Conservation (phyloP, 768 basidiomycete species). For the Rhodotorula taiwanensis region DNA sequence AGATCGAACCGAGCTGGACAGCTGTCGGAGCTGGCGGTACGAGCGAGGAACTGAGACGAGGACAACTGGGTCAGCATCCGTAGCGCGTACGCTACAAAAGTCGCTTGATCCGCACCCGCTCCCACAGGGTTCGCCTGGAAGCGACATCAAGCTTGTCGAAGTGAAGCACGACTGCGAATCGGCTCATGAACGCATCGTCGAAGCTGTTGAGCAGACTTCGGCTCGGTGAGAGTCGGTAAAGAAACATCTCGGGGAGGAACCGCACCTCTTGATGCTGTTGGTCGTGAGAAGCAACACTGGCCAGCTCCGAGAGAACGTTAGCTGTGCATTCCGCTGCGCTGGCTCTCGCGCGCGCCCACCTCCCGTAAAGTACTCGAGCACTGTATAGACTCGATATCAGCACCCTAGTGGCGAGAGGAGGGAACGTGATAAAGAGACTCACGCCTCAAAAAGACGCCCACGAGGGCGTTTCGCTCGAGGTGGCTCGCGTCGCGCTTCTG, state of each 20-base stretch:
- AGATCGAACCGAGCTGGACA: constrained; percentile 1
- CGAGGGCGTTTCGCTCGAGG: constrained; percentile 10
- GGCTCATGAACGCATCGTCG: constrained; percentile 31
- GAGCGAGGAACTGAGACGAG: background rate
- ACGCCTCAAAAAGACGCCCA: constrained; percentile 7
- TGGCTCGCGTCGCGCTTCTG: constrained; percentile 1
- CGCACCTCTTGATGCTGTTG: constrained; percentile 18
- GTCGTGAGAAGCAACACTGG: constrained; percentile 32
- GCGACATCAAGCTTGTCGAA: constrained; percentile 23
- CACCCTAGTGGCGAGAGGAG: background rate
- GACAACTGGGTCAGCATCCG: background rate
- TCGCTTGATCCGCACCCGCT: background rate
- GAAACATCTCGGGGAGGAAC: background rate
- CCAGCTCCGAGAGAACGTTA: too few relatives aligned
- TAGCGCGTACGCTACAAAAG: too few relatives aligned
- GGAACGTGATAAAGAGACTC: background rate
- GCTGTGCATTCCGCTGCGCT: too few relatives aligned
- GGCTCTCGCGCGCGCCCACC: too few relatives aligned
- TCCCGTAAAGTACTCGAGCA: constrained; percentile 16
- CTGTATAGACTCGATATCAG: background rate
- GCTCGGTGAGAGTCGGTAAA: background rate
- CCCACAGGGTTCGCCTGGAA: background rate
- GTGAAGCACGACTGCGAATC: constrained; percentile 22
- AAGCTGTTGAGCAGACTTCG: background rate
- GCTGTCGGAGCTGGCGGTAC: too few relatives aligned